Evolutionary conservation across 768 basidiomycete genomes (phyloP), one percentile per base, ranked within the genome.

Genomic region (Xanthoconium stramineum): DNA sequence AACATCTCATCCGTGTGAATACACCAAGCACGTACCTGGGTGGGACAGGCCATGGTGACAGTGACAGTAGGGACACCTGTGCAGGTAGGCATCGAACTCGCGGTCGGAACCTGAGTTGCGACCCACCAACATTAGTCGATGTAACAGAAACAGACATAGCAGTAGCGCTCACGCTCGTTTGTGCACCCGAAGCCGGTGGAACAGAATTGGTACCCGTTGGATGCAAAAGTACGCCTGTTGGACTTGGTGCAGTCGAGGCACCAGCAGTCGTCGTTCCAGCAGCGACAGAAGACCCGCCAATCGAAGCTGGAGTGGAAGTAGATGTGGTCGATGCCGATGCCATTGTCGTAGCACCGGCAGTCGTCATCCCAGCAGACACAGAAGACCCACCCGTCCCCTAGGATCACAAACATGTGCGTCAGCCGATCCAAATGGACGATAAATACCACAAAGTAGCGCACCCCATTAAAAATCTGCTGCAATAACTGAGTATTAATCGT

Each of bases 401-500:
- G 44, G n/a, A 49, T 39, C 9, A 53, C 32, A 15, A 51, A 19
- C n/a, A 49, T 3, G 17, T 9, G 44, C 9, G 24, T 62, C 47
- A 57, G 45, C 12, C 32, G 4, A 42, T 45, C 45, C 9, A 10
- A 40, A 54, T 14, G 15, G n/a, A 17, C 6, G 10, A 43, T 28
- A 13, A 12, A 43, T 28, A 13, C 11, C 7, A 6, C 19, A 3
- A 28, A 19, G 24, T 1, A 20, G 17, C 61, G 4, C 38, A 65
- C 63, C 47, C 55, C 58, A 0, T 24, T 4, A 3, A 65, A 47
- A 15, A 67, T 65, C 38, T 65, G 60, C 29, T 68, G 55, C 33
- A 68, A 49, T 9, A 8, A 11, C 19, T 69, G 60, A 3, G 50
- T 56, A 17, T 69, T 62, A 28, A 68, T 60, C 30, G 60, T 62